phyloP scores from a whole-genome alignment of 1,284 basidiomycete species.

The Sanghuangporus baumii region DNA sequence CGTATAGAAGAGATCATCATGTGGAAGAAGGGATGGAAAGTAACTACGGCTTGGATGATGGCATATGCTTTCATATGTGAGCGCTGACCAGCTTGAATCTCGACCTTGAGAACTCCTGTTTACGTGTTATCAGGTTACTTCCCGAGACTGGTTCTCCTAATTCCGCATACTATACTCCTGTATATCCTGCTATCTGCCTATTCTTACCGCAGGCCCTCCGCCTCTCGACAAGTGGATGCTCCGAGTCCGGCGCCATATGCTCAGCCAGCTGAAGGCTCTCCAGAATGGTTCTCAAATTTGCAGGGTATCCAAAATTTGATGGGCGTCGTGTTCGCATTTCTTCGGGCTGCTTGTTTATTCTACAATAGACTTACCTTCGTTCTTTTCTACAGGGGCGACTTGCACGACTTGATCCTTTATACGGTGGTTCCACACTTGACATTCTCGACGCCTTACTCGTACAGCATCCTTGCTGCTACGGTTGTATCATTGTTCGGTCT shows the following conservation, averaged over 20 bases:
- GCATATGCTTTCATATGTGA: slow-evolving; percentile 66
- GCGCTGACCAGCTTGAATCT: slow-evolving; percentile 24
- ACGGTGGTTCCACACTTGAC: slow-evolving; percentile 36
- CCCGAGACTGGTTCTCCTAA: slow-evolving; percentile 55
- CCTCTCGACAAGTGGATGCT: slow-evolving; percentile 21
- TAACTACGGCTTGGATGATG: slow-evolving; percentile 61
- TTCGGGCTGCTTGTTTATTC: neutral
- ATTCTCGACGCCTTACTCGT: slow-evolving; percentile 50
- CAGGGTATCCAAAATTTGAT: slow-evolving; percentile 79
- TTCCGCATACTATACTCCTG: slow-evolving; percentile 55
- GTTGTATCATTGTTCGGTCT: slow-evolving; percentile 42
- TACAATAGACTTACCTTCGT: neutral
- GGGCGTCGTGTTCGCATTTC: slow-evolving; percentile 54
- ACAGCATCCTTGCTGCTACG: slow-evolving; percentile 44
- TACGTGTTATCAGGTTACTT: slow-evolving; percentile 47
- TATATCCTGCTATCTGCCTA: slow-evolving; percentile 53
- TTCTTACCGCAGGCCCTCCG: slow-evolving; percentile 29
- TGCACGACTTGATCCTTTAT: slow-evolving; percentile 33
- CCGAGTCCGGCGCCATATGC: slow-evolving; percentile 34
- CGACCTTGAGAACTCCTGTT: neutral
- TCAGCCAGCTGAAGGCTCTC: slow-evolving; percentile 44
- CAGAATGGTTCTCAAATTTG: slow-evolving; percentile 72
- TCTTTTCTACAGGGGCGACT: slow-evolving; percentile 39
- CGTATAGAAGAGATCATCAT: slow-evolving; percentile 66
- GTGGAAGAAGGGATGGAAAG: slow-evolving; percentile 65